Conservation (phyloP, 768 basidiomycete species). For the Podaxis pistillaris region DNA sequence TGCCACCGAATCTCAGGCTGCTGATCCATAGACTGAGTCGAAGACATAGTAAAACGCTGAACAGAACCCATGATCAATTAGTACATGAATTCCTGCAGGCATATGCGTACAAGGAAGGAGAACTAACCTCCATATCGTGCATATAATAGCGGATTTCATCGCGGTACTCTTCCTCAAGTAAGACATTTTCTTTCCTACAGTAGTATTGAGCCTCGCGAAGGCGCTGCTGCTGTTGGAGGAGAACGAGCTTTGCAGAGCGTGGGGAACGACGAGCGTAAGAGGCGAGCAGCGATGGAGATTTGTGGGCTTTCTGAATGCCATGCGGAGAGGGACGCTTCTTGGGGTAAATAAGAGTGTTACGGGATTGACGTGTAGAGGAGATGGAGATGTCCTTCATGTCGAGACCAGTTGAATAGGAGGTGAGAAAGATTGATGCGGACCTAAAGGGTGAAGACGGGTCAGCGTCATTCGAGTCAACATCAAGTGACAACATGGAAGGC, state of each 20-base stretch:
- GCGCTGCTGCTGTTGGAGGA: constrained; percentile 56
- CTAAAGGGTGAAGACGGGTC: constrained; percentile 32
- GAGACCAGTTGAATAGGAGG: constrained; percentile 40
- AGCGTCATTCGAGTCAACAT: constrained; percentile 24
- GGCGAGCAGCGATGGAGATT: constrained; percentile 51
- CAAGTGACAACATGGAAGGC: constrained; percentile 23
- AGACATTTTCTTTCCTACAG: constrained; percentile 67
- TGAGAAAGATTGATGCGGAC: constrained; percentile 42
- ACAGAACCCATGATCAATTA: constrained; percentile 17
- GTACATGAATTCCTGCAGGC: constrained; percentile 7
- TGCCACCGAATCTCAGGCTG: constrained; percentile 99
- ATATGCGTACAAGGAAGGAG: constrained; percentile 14
- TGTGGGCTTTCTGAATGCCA: constrained; percentile 70
- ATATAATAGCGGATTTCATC: constrained; percentile 93
- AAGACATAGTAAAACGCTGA: constrained; percentile 84
- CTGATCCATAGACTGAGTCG: constrained; percentile 96
- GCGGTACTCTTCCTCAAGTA: constrained; percentile 93
- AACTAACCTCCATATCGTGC: constrained; percentile 97
- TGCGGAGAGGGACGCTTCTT: constrained; percentile 85
- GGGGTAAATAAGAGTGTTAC: constrained; percentile 67
- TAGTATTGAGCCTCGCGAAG: constrained; percentile 70
- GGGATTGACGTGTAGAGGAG: constrained; percentile 56
- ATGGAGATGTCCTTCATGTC: constrained; percentile 79
- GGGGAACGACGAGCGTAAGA: constrained; percentile 62
- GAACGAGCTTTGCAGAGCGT: constrained; percentile 58